These are phyloP conservation scores for Paraphoma chrysanthemicola DNA, from an alignment of 2,329 filamentous ascomycete genomes.

Conservation along the genomic window DNA sequence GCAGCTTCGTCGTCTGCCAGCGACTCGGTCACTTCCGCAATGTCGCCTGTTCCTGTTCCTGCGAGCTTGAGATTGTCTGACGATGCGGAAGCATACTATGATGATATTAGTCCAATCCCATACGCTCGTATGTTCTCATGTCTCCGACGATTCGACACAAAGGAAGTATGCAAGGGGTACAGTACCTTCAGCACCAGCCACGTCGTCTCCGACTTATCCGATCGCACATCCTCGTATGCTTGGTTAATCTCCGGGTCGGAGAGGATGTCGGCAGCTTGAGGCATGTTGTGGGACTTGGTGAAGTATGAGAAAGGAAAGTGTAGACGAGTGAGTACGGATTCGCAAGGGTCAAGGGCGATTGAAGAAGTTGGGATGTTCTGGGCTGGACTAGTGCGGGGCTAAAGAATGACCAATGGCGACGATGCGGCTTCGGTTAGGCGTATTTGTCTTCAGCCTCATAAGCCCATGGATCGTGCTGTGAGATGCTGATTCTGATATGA, in stretches of 20 bases:
- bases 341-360: slow-evolving; percentile 1
- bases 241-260: slow-evolving; percentile 63
- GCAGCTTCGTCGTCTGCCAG: slow-evolving; percentile 68
- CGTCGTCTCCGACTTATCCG: slow-evolving; percentile 70
- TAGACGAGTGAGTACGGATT: not conserved
- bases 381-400: slow-evolving; percentile 16
- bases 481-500: not conserved
- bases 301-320: not conserved
- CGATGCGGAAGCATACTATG: slow-evolving; percentile 47
- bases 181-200: slow-evolving; percentile 70
- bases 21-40: slow-evolving; percentile 63
- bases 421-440: not conserved
- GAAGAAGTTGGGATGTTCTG: slow-evolving; percentile 20
- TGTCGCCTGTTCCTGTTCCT: slow-evolving; percentile 66
- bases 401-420: not conserved
- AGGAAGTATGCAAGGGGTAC: not conserved
- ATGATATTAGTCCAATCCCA: not conserved
- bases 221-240: slow-evolving; percentile 72
- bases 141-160: not conserved
- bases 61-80: slow-evolving; percentile 65
- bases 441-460: not conserved
- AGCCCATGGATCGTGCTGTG: not conserved
- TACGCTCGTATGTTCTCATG: not conserved
- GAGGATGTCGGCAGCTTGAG: slow-evolving; percentile 37
- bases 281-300: slow-evolving; percentile 23